Evolutionary conservation across 108 stramenopile species (phyloP).

Genomic region (Conticribra weissflogii): DNA sequence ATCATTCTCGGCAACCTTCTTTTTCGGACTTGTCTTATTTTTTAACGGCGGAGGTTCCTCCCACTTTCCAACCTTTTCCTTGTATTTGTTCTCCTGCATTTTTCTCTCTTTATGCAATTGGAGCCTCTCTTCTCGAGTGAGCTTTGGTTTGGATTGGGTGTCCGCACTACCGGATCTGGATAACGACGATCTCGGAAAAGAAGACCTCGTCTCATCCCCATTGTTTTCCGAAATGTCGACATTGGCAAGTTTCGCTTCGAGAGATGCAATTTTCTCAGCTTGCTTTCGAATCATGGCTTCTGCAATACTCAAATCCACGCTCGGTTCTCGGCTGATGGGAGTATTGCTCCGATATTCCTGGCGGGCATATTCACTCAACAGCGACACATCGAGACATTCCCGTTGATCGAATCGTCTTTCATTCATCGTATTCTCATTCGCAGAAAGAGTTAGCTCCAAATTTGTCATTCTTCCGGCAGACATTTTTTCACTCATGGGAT

Average conservation of each 20-base stretch:
- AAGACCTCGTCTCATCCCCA: no score
- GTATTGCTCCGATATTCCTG: conserved; percentile 29
- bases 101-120: conserved; percentile 54
- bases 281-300: conserved; percentile 49
- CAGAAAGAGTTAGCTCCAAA: neutral
- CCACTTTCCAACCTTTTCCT: conserved; percentile 54
- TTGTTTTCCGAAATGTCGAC: conserved; percentile 8
- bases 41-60: conserved; percentile 45
- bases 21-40: conserved; percentile 33
- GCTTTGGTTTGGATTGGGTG: conserved; percentile 45
- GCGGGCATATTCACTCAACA: conserved; percentile 50
- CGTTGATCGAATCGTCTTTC: conserved; percentile 8
- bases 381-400: conserved; percentile 28
- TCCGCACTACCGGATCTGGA: conserved; percentile 61
- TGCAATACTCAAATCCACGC: conserved; percentile 9
- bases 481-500: conserved; percentile 33
- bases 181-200: no score
- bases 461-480: conserved; percentile 9
- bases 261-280: conserved; percentile 50
- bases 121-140: conserved; percentile 57
- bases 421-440: conserved; percentile 13
- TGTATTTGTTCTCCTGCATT: conserved; percentile 54
- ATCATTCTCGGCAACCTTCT: conserved; percentile 50
- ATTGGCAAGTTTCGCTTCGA: conserved; percentile 48
- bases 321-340: conserved; percentile 22